phyloP scores from a whole-genome alignment of 192 early-diverging fungal species.

The Coemansia guatemalensis region DNA sequence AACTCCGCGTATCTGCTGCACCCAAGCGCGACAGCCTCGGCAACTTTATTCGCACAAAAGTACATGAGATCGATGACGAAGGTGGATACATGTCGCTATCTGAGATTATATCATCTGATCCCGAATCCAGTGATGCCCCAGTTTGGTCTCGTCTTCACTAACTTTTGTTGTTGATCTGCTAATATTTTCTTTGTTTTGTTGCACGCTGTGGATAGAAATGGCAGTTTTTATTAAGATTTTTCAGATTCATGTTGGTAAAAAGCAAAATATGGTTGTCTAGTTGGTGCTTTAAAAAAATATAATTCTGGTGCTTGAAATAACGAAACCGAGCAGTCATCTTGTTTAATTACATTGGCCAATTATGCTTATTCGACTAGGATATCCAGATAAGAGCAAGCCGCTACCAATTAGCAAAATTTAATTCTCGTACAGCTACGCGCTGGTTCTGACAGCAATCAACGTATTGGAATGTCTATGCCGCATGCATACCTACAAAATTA shows the following conservation, averaged over 20 bases:
- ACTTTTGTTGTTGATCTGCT: background rate
- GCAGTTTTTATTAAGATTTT: background rate
- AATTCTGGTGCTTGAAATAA: no score
- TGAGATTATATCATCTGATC: slow-evolving; percentile 40
- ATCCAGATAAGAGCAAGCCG: no score
- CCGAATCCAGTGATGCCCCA: slow-evolving; percentile 32
- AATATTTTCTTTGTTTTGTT: background rate
- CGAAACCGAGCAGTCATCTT: no score
- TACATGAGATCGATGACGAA: slow-evolving; percentile 29
- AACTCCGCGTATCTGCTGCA: slow-evolving; percentile 15
- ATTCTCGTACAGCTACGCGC: no score
- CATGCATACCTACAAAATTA: no score
- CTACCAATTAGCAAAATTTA: no score
- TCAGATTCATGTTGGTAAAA: background rate
- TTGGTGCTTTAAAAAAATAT: background rate
- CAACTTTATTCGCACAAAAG: slow-evolving; percentile 17
- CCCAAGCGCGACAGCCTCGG: slow-evolving; percentile 33
- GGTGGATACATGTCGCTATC: slow-evolving; percentile 38
- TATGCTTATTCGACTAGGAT: no score
- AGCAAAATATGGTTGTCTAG: background rate
- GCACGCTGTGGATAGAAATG: background rate
- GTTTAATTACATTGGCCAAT: no score
- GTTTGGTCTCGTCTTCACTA: slow-evolving; percentile 28
- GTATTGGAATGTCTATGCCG: no score
- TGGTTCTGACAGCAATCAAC: no score